Base-by-base conservation (phyloP, 129 eudicot genomes). In the Escallonia herrerae region DNA sequence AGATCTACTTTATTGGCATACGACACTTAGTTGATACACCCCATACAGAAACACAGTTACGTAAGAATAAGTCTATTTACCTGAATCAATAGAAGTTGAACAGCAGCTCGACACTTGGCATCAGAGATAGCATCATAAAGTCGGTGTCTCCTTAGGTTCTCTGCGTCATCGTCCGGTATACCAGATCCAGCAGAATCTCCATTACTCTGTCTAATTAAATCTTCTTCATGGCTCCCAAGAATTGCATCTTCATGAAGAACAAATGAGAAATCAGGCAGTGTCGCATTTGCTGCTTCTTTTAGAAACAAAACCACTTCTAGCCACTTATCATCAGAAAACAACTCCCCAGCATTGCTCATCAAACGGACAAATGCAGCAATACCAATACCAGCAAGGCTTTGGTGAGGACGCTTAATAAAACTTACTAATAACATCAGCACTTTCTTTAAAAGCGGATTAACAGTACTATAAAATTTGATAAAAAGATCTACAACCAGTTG, bases 311-410 rank as follows among this genome's bases (percentile, higher is more conserved):
- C 99, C 72, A 86, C 99, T 67, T 94, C 95, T 52, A 76, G 78
- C 99, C 99, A 94, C 59, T 89, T 86, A 41, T 89, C 99, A 65
- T 86, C 99, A 37, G 99, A 76, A 40, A 94, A 94, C 52, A 83
- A 78, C 14, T 86, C 83, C 43, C 99, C 99, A 63, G 97, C 89
- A 84, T 89, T 89, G 75, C 90, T 89, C 82, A 94, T 81, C 72
- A 94, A 75, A 56, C 97, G 95, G 60, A 89, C 97, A 80, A 86
- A 94, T 41, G 99, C 99, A 72, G 97, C 96, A 67, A 94, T 84
- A 61, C 99, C 99, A 66, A 94, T 94, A 43, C 99, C 97, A 68
- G 96, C 99, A 71, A 94, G 93, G 71, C 96, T 94, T 65, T 94
- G 97, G 75, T 94, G 99, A 59, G 99, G 99, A 63, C 97, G 87